These are phyloP conservation scores for Xylaria sp. DNA, from an alignment of 2,329 filamentous ascomycete species.

Conservation along the genomic window DNA sequence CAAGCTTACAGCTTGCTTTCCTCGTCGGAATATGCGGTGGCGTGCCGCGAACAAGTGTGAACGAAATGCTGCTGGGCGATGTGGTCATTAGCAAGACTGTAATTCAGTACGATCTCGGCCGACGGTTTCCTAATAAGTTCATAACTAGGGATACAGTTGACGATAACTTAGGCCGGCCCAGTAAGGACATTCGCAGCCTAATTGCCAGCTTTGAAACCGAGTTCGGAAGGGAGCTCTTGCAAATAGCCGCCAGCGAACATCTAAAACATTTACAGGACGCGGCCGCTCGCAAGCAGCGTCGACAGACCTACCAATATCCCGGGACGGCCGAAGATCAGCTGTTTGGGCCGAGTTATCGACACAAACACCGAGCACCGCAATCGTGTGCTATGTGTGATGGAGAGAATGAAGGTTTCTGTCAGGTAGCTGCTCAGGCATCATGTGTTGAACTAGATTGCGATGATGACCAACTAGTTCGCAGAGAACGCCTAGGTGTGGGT, in stretches of 20 bases:
- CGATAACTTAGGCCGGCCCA: slow-evolving; percentile 32
- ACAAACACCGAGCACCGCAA: slow-evolving; percentile 17
- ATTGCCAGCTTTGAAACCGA: slow-evolving; percentile 39
- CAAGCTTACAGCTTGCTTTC: slow-evolving; percentile 26
- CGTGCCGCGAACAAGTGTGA: slow-evolving; percentile 19
- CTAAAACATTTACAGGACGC: slow-evolving; percentile 12
- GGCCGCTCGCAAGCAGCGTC: neutral
- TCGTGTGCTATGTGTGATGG: slow-evolving; percentile 6
- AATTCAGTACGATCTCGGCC: slow-evolving; percentile 41
- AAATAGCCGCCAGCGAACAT: slow-evolving; percentile 8
- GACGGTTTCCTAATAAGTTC: slow-evolving; percentile 30
- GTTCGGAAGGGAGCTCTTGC: slow-evolving; percentile 14
- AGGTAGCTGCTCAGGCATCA: neutral
- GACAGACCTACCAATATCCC: slow-evolving; percentile 12
- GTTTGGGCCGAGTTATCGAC: slow-evolving; percentile 28
- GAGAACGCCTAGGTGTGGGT: slow-evolving; percentile 10
- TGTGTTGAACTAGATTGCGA: slow-evolving; percentile 18
- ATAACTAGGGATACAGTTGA: slow-evolving; percentile 31
- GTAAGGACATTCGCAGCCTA: slow-evolving; percentile 31
- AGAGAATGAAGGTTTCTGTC: neutral
- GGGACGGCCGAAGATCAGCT: slow-evolving; percentile 26
- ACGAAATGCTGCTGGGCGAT: slow-evolving; percentile 36
- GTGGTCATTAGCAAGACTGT: slow-evolving; percentile 38
- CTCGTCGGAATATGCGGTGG: slow-evolving; percentile 33
- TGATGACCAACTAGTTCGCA: slow-evolving; percentile 36